Conservation (phyloP, 768 basidiomycete species). For the Xerocomus brunneocitrinus region DNA sequence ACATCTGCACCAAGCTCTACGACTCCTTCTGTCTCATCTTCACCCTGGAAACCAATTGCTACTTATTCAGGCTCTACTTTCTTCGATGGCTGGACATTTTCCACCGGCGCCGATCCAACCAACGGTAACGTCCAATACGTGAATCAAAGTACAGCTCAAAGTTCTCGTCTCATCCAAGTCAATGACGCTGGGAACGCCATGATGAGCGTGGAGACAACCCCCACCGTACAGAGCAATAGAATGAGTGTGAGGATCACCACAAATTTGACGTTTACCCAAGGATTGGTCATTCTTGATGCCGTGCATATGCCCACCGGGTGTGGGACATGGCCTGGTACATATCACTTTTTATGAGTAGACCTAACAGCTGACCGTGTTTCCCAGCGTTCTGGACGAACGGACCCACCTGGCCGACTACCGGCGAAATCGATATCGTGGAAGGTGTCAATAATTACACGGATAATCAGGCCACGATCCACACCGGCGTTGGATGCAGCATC, state of each 20-base stretch:
- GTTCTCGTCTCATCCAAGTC: slow-evolving; percentile 57
- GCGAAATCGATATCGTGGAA: slow-evolving; percentile 84
- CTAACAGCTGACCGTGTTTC: neutral
- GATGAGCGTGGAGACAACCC: slow-evolving; percentile 87
- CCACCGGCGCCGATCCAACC: slow-evolving; percentile 67
- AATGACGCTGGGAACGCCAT: slow-evolving; percentile 72
- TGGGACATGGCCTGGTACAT: slow-evolving; percentile 70
- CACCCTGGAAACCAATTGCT: slow-evolving; percentile 57
- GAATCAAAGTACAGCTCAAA: slow-evolving; percentile 53
- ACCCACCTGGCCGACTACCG: slow-evolving; percentile 42
- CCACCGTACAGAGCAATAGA: slow-evolving; percentile 60
- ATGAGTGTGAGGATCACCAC: slow-evolving; percentile 77
- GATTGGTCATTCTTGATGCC: slow-evolving; percentile 76
- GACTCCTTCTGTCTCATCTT: slow-evolving; percentile 31
- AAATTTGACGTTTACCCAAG: slow-evolving; percentile 53
- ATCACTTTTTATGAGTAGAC: neutral
- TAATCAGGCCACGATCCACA: slow-evolving; percentile 82
- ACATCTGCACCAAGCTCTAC: slow-evolving; percentile 20
- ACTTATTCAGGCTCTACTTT: slow-evolving; percentile 65
- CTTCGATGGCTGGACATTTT: slow-evolving; percentile 82
- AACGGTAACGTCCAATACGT: slow-evolving; percentile 67
- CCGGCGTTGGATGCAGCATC: slow-evolving; percentile 64
- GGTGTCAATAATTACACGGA: slow-evolving; percentile 77
- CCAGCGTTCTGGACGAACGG: slow-evolving; percentile 50
- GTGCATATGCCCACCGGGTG: slow-evolving; percentile 90